Percentiles rank a stretch among this genome's conserved stretches.
These are phyloP conservation scores for Pleurotus tuoliensis DNA, from an alignment of 768 basidiomycete genomes.

Conservation along the genomic window DNA sequence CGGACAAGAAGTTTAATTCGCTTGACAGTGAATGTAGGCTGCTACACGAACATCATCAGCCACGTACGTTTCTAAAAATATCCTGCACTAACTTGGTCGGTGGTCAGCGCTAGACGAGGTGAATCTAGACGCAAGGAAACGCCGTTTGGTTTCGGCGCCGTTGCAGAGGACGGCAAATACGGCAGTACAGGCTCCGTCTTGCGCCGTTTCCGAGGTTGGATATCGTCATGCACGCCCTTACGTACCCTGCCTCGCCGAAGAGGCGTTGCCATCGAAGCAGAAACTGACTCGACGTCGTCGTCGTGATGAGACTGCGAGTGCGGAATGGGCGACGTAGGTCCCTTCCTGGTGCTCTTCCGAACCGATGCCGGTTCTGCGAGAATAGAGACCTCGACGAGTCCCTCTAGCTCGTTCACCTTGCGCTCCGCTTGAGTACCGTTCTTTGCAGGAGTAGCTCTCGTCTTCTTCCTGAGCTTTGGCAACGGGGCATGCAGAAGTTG, in stretches of 20 bases:
- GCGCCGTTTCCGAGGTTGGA: constrained; percentile 21
- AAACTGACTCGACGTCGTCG: neutral
- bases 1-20: constrained; percentile 69
- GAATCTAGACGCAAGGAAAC: neutral
- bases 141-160: neutral
- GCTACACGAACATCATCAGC: neutral
- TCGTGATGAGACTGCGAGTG: neutral
- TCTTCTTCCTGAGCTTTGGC: constrained; percentile 19
- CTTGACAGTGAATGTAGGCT: constrained; percentile 40
- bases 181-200: constrained; percentile 11
- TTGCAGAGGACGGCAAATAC: neutral
- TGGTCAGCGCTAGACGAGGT: neutral
- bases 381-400: too few species aligned
- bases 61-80: neutral
- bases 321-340: constrained; percentile 5
- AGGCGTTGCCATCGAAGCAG: neutral
- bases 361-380: too few species aligned
- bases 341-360: too few species aligned
- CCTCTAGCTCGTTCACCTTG: too few species aligned
- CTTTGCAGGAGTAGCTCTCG: constrained; percentile 9
- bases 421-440: neutral
- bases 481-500: constrained; percentile 31
- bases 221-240: neutral
- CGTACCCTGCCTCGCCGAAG: neutral
- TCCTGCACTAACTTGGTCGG: neutral